Base-by-base conservation (phyloP, 352 stramenopile species). In the Pythium volutum region DNA sequence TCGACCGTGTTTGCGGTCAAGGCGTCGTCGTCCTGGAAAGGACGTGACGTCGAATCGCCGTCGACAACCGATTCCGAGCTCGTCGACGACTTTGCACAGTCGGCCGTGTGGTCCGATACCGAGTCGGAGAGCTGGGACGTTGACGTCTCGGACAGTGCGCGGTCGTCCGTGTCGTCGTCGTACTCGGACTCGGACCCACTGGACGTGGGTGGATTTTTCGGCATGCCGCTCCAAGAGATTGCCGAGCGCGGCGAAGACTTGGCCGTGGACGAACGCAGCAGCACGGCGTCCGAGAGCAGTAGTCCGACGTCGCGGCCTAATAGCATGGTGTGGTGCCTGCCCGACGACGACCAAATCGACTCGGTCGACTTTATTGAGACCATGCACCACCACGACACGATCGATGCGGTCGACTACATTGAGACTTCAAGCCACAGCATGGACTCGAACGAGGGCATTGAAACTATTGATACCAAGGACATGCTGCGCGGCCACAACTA, bases 401-500 rank as follows among this genome's bases (percentile, higher is more conserved):
- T 33, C 22, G 55, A 55, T 33, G 26, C 51, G 53, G 59, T 62
- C 18, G 74, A 83, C 26, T 67, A 79, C 36, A 60, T 70, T 16
- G 71, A 78, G 31, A 69, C 70, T 10, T 80, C n/a, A n/a, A n/a
- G n/a, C n/a, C n/a, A n/a, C n/a, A n/a, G n/a, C n/a, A n/a, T n/a
- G n/a, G n/a, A n/a, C n/a, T n/a, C n/a, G n/a, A n/a, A n/a, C n/a
- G n/a, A n/a, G n/a, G n/a, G n/a, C 36, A 59, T 69, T 14, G 71
- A 77, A 26, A 68, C 71, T 9, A 81, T 84, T 38, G 73, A 84
- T 55, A 84, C 75, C 34, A 77, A 43, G 0, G 71, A 84, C 54
- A 84, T 81, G 75, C 26, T 76, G 25, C 73, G 71, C 8, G 56
- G 71, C 0, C 67, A 54, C 0, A 20, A 31, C 27, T 33, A 36